Percentiles rank a stretch among this genome's conserved stretches.
Conservation (phyloP, 1,284 basidiomycete species). For the Malassezia cuniculi region DNA sequence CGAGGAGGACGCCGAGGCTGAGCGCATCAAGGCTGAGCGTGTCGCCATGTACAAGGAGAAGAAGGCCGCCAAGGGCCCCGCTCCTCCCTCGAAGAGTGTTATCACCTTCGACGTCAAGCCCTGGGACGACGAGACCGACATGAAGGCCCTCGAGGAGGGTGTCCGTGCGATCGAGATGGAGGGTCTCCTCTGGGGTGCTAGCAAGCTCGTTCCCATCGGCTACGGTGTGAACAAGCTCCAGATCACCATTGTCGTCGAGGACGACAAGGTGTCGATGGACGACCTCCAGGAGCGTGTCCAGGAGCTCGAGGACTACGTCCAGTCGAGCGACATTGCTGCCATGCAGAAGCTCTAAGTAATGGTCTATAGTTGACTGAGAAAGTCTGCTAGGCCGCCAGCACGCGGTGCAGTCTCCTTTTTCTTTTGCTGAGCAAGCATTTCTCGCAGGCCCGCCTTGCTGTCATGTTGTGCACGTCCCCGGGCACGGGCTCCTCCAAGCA, state of each 20-base stretch:
- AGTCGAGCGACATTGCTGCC: constrained; percentile 62
- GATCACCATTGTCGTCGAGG: constrained; percentile 90
- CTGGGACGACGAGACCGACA: constrained; percentile 96
- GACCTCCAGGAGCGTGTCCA: constrained; percentile 59
- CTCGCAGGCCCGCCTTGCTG: constrained; percentile 9
- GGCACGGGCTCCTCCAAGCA: too few species aligned
- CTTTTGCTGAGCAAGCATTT: constrained; percentile 6
- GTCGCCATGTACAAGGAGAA: constrained; percentile 83
- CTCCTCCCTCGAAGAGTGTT: constrained; percentile 58
- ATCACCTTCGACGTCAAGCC: constrained; percentile 96
- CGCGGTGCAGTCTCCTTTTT: neutral
- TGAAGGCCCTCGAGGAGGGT: constrained; percentile 66
- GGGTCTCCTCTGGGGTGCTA: constrained; percentile 78
- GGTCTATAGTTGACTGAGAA: constrained; percentile 3
- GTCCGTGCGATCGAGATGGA: constrained; percentile 79
- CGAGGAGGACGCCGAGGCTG: constrained; percentile 81
- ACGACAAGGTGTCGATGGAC: constrained; percentile 84
- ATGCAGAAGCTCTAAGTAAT: constrained; percentile 45
- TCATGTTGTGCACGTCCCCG: too few species aligned
- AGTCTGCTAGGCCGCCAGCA: constrained; percentile 6
- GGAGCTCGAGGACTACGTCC: constrained; percentile 80
- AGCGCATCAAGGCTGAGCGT: constrained; percentile 86
- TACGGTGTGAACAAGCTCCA: constrained; percentile 85
- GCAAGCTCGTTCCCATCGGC: constrained; percentile 82
- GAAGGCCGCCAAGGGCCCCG: constrained; percentile 74